Evolutionary conservation across 202 grass and related monocot species (phyloP), one percentile per base, ranked within the genome.

Genomic region (Brachypodium distachyon): DNA sequence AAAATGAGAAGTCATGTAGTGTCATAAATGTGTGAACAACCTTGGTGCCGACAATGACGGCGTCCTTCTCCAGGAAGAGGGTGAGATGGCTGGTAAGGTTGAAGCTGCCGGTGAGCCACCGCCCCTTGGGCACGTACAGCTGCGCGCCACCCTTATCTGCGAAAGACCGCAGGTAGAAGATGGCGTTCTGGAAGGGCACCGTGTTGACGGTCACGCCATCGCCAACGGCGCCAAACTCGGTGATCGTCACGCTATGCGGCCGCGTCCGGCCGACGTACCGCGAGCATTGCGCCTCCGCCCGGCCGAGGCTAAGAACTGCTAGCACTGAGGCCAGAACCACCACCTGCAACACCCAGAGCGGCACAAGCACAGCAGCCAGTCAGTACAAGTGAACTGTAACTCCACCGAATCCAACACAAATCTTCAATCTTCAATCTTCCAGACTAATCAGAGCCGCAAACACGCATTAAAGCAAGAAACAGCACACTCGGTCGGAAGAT

Each of bases 71-170:
- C 63, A 92, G 81, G 75, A 97, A 97, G 48, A 94, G 86, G 7
- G 94, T 97, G 49, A 97, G 88, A 70, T 93, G 90, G 66, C 93
- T 97, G 14, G 86, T 97, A 46, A 97, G 80, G 40, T 89, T 93
- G 77, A 97, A 97, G 64, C 93, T 97, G 54, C 93, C 91, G 13
- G 90, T 97, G 52, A 97, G 91, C 94, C 94, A 97, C 46, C 74
- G 73, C 23, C 94, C 94, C 72, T 86, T 89, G 43, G 94, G 94
- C 41, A 97, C 91, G 76, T 97, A 97, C 65, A 97, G 81, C 72
- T 97, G 91, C 18, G 94, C 94, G 9, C 94, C 94, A 5, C 94
- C 94, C 85, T 97, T 97, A 57, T 97, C 94, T 4, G 94, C 86
- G 22, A 97, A 97, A 3, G 94, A 97, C 67, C 87, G 83, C 51